phyloP scores from a whole-genome alignment of 371 early-diverging fungal species.

The Nematocida sp. region DNA sequence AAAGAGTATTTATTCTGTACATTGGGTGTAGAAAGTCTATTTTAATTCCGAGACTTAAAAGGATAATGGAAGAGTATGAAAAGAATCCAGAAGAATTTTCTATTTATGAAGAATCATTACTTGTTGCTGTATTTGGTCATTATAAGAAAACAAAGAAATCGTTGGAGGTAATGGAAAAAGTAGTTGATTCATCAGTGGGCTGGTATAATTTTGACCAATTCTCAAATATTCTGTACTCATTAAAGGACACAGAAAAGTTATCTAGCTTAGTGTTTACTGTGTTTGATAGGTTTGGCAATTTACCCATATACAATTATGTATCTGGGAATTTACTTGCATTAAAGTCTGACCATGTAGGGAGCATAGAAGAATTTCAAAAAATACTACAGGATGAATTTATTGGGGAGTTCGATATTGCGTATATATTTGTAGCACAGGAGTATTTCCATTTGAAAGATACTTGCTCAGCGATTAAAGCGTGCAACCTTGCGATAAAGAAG shows the following conservation, averaged over 20 bases:
- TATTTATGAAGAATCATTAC: conserved; percentile 44
- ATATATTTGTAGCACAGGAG: conserved; percentile 89
- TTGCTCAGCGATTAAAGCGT: conserved; percentile 81
- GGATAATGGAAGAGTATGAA: conserved; percentile 27
- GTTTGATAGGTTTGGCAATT: conserved; percentile 75
- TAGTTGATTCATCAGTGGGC: conserved; percentile 71
- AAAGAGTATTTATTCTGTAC: conserved; percentile 25
- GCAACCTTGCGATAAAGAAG: conserved; percentile 77
- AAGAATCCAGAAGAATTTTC: neutral
- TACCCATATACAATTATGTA: conserved; percentile 82
- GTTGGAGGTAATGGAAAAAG: conserved; percentile 55
- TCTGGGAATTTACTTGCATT: conserved; percentile 83
- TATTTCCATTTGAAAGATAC: conserved; percentile 82
- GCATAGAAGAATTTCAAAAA: conserved; percentile 78
- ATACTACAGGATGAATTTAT: conserved; percentile 75
- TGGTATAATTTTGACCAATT: conserved; percentile 79
- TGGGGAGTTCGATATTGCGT: conserved; percentile 76
- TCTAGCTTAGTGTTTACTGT: conserved; percentile 77
- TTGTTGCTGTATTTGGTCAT: conserved; percentile 60
- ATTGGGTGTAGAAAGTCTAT: conserved; percentile 49
- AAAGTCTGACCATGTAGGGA: conserved; percentile 77
- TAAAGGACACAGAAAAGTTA: conserved; percentile 73
- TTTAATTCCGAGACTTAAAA: conserved; percentile 56
- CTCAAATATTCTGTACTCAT: conserved; percentile 81
- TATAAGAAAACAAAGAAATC: conserved; percentile 56